Percentiles rank a stretch among this genome's conserved stretches.
phyloP scores from a whole-genome alignment of 1,284 basidiomycete species.

The Trametes hirsuta region DNA sequence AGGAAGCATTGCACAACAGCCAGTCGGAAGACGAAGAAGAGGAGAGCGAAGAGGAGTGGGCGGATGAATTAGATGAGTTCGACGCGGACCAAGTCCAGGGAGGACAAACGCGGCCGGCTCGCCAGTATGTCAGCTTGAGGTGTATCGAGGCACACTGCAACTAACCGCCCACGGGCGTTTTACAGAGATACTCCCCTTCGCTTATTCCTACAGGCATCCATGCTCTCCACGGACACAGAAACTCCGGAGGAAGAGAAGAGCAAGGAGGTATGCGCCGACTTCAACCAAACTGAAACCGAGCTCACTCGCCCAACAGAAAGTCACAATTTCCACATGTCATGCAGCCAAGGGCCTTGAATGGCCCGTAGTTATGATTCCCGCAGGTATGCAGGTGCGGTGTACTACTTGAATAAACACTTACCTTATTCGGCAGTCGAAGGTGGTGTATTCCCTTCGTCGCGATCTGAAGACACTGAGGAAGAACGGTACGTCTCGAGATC shows the following conservation, averaged over 20 bases:
- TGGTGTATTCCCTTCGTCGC: slow-evolving; percentile 80
- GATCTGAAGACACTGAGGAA: slow-evolving; percentile 79
- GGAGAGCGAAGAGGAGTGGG: slow-evolving; percentile 21
- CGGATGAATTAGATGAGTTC: slow-evolving; percentile 23
- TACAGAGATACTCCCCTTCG: slow-evolving; percentile 69
- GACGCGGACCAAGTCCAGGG: slow-evolving; percentile 29
- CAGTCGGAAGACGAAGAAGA: neutral
- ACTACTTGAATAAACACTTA: neutral
- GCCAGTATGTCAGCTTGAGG: neutral
- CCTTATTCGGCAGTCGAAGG: slow-evolving; percentile 59
- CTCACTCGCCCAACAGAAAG: slow-evolving; percentile 54
- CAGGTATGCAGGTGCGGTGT: slow-evolving; percentile 43
- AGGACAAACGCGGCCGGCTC: slow-evolving; percentile 1
- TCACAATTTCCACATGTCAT: slow-evolving; percentile 88
- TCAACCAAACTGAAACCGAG: neutral
- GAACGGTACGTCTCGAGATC: slow-evolving; percentile 60
- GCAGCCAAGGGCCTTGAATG: slow-evolving; percentile 93
- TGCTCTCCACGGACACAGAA: slow-evolving; percentile 83
- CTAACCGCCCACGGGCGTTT: neutral
- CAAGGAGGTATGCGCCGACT: slow-evolving; percentile 49
- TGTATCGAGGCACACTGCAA: too few relatives aligned
- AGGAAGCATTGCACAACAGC: slow-evolving; percentile 3
- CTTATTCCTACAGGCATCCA: slow-evolving; percentile 83
- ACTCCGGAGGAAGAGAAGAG: slow-evolving; percentile 60
- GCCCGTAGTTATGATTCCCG: slow-evolving; percentile 85